phyloP scores from a whole-genome alignment of 306 rosid species.

The Ormosia emarginata region DNA sequence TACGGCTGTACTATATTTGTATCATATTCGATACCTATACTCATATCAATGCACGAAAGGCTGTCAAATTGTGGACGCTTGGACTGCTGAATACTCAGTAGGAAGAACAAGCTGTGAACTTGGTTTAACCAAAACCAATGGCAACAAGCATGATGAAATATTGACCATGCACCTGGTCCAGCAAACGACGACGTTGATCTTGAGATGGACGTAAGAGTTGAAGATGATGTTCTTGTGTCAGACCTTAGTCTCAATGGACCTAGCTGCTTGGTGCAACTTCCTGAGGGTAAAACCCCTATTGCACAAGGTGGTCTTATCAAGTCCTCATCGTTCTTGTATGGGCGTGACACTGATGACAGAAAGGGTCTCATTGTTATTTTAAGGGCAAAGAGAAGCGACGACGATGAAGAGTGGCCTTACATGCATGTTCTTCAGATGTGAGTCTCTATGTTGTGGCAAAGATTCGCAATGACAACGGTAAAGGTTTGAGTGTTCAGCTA shows the following conservation, averaged over 20 bases:
- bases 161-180: neutral
- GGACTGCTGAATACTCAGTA: neutral
- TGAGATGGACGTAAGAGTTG: neutral
- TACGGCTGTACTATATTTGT: too few relatives aligned
- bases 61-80: neutral
- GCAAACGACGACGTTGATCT: neutral
- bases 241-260: neutral
- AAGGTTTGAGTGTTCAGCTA: neutral
- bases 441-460: neutral
- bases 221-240: neutral
- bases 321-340: neutral
- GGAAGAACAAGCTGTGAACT: neutral
- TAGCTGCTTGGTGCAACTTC: neutral
- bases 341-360: neutral
- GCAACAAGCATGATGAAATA: neutral
- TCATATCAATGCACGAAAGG: too few relatives aligned
- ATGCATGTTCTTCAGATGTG: neutral
- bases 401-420: neutral
- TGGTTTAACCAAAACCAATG: neutral
- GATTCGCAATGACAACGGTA: neutral
- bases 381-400: neutral
- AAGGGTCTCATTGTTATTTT: neutral
- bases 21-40: too few relatives aligned
- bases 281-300: neutral
- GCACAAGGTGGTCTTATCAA: neutral